Percentiles rank a stretch among this genome's conserved stretches.
phyloP scores from a whole-genome alignment of 192 early-diverging fungal genomes.

The Mortierella claussenii region DNA sequence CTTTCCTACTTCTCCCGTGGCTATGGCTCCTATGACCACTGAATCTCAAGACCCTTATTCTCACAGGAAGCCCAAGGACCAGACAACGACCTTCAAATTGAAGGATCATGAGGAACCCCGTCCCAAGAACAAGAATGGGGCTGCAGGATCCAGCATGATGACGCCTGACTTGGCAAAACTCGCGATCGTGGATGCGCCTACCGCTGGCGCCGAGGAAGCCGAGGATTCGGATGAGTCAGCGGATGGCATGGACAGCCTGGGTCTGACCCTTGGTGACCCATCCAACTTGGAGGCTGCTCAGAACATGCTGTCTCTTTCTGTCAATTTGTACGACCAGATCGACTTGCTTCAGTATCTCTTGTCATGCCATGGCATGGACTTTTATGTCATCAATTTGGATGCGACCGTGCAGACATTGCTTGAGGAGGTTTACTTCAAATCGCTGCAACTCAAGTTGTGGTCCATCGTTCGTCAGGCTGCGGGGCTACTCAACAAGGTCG shows the following conservation, averaged over 20 bases:
- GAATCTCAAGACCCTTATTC: slow-evolving; percentile 24
- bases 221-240: slow-evolving; percentile 37
- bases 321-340: slow-evolving; percentile 85
- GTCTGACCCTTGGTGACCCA: slow-evolving; percentile 75
- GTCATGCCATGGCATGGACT: slow-evolving; percentile 73
- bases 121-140: slow-evolving; percentile 19
- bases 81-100: slow-evolving; percentile 54
- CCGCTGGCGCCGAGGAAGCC: slow-evolving; percentile 2
- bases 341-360: slow-evolving; percentile 82
- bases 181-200: slow-evolving; percentile 17
- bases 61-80: slow-evolving; percentile 28
- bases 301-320: slow-evolving; percentile 64
- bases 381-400: slow-evolving; percentile 62
- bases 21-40: slow-evolving; percentile 38
- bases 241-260: slow-evolving; percentile 54
- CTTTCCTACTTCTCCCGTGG: slow-evolving; percentile 24
- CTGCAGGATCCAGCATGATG: neutral
- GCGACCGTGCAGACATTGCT: slow-evolving; percentile 70
- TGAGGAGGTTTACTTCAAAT: slow-evolving; percentile 87
- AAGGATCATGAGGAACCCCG: slow-evolving; percentile 59
- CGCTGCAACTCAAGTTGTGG: slow-evolving; percentile 78
- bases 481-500: slow-evolving; percentile 77
- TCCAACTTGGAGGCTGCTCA: slow-evolving; percentile 68
- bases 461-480: slow-evolving; percentile 85
- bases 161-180: slow-evolving; percentile 25